Conservation (phyloP, 1,284 basidiomycete species). For the Pterula multifida region DNA sequence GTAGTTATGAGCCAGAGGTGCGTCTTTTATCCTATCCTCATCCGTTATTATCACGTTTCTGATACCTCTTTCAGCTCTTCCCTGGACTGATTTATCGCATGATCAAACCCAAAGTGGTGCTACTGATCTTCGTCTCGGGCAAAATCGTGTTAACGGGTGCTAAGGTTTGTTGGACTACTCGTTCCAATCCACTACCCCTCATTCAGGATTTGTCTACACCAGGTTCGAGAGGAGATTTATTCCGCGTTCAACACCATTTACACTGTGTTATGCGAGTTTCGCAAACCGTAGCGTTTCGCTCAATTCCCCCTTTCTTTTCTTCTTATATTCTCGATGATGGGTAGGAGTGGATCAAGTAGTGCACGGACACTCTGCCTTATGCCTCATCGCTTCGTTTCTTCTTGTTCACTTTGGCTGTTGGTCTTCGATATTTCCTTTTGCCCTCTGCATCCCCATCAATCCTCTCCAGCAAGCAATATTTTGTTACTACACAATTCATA, state of each 20-base stretch:
- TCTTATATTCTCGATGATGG: slow-evolving; percentile 9
- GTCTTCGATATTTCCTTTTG: neutral
- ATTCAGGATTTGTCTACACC: slow-evolving; percentile 13
- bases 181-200: slow-evolving; percentile 12
- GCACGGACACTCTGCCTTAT: slow-evolving; percentile 23
- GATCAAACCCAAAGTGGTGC: slow-evolving; percentile 99
- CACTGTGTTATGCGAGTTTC: slow-evolving; percentile 84
- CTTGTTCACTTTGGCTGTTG: slow-evolving; percentile 2
- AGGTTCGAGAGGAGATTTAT: slow-evolving; percentile 99
- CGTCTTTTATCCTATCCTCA: slow-evolving; percentile 17
- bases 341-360: slow-evolving; percentile 19
- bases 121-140: slow-evolving; percentile 97
- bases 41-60: slow-evolving; percentile 1
- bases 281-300: slow-evolving; percentile 54
- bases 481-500: neutral
- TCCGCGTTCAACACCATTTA: slow-evolving; percentile 99
- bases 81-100: slow-evolving; percentile 99
- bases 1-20: slow-evolving; percentile 95
- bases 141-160: slow-evolving; percentile 99
- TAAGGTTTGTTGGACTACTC: slow-evolving; percentile 55
- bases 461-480: neutral
- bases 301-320: too few species aligned
- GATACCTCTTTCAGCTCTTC: slow-evolving; percentile 59
- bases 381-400: slow-evolving; percentile 11
- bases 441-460: neutral